Evolutionary conservation across 306 rosid genomes (phyloP).

Genomic region (Cyamopsis tetragonoloba): DNA sequence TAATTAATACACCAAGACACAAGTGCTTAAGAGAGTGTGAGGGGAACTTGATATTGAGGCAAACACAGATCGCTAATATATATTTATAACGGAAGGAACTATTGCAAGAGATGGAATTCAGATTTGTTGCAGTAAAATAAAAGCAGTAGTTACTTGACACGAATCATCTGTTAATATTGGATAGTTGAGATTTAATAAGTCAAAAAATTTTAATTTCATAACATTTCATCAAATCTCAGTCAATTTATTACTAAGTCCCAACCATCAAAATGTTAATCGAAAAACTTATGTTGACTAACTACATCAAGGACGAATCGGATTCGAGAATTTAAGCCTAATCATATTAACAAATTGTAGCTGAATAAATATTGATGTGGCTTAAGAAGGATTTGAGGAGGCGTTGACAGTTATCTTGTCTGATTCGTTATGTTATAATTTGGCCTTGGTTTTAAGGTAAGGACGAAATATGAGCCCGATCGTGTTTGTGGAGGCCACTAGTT

Average conservation of each 20-base stretch:
- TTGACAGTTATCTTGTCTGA: not conserved
- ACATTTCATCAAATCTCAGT: too few relatives aligned
- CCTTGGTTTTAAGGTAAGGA: not conserved
- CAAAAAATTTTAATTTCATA: too few relatives aligned
- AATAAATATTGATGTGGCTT: not conserved
- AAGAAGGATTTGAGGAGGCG: not conserved
- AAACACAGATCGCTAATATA: not conserved
- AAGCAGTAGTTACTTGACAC: too few relatives aligned
- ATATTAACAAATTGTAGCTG: not conserved
- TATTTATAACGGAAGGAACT: not conserved
- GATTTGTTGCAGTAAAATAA: not conserved
- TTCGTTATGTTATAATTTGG: not conserved
- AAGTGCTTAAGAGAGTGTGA: not conserved
- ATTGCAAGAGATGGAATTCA: not conserved
- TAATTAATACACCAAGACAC: too few relatives aligned
- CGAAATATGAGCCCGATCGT: not conserved
- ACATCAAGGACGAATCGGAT: too few relatives aligned
- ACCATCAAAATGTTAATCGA: not conserved
- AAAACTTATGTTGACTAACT: too few relatives aligned
- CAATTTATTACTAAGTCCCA: too few relatives aligned
- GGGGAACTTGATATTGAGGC: not conserved
- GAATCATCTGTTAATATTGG: too few relatives aligned
- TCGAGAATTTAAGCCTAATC: not conserved
- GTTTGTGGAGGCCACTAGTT: not conserved
- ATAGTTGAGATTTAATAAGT: too few relatives aligned